Conservation (phyloP, 1,284 basidiomycete species). For the Boletus calvinii region DNA sequence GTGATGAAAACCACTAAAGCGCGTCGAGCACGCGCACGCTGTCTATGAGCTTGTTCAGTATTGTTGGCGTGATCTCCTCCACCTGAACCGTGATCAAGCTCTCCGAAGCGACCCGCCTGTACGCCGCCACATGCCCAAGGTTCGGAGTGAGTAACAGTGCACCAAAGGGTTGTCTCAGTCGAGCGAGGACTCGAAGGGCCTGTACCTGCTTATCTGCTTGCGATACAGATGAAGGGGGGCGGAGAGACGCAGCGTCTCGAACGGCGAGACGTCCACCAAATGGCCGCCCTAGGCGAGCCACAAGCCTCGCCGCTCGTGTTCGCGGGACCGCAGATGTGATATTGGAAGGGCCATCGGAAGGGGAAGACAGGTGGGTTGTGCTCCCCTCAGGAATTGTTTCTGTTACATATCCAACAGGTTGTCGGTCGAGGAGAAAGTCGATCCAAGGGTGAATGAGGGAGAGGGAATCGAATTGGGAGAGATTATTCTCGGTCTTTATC, state of each 20-base stretch:
- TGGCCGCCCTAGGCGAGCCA: neutral
- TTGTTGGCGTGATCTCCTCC: too few species aligned
- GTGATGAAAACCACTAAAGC: too few species aligned
- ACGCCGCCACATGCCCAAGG: too few species aligned
- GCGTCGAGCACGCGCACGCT: too few species aligned
- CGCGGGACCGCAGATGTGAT: neutral
- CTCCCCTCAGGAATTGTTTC: neutral
- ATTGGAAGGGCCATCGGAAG: neutral
- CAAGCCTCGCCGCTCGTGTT: neutral
- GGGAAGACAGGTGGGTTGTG: neutral
- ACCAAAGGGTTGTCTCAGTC: neutral
- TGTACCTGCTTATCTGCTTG: neutral
- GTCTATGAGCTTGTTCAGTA: too few species aligned
- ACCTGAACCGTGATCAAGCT: too few species aligned
- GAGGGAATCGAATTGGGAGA: neutral
- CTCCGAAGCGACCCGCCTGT: too few species aligned
- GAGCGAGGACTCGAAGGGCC: neutral
- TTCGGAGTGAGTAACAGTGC: neutral
- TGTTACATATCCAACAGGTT: neutral
- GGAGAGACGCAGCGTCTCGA: neutral
- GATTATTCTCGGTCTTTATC: neutral
- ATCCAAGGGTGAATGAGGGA: constrained; percentile 4
- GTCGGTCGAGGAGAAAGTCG: constrained; percentile 1
- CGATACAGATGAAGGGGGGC: neutral
- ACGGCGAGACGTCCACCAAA: neutral